phyloP scores from a whole-genome alignment of 1,284 basidiomycete genomes.

The Peniophora sp. region DNA sequence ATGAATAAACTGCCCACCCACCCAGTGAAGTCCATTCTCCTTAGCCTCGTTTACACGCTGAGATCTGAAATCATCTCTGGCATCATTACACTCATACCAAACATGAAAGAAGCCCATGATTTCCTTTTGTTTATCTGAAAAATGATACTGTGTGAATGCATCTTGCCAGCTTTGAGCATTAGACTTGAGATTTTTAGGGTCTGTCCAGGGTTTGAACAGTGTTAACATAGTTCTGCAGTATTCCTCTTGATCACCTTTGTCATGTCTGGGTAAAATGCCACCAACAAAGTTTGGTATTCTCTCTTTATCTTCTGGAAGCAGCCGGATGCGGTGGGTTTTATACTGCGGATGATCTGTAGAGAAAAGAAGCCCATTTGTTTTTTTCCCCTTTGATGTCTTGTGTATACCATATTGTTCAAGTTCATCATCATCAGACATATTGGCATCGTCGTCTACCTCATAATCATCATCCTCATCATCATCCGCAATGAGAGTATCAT shows the following conservation, averaged over 20 bases:
- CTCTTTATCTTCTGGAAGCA: slow-evolving; percentile 1
- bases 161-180: not conserved
- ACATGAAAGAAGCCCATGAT: slow-evolving; percentile 7
- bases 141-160: not conserved
- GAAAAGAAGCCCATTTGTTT: slow-evolving; percentile 3
- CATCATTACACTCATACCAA: slow-evolving; percentile 17
- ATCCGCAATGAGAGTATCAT: not conserved
- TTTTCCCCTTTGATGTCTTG: slow-evolving; percentile 1
- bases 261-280: slow-evolving; percentile 9
- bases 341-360: slow-evolving; percentile 8
- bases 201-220: not conserved
- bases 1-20: not conserved
- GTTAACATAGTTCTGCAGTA: slow-evolving; percentile 9
- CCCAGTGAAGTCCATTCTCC: not conserved
- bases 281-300: slow-evolving; percentile 12
- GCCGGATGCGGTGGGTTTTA: slow-evolving; percentile 6
- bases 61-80: slow-evolving; percentile 15
- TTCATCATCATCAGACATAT: not conserved
- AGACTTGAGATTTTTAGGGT: not conserved
- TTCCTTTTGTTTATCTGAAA: not conserved
- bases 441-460: not conserved
- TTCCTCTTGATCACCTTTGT: slow-evolving; percentile 14
- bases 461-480: not conserved
- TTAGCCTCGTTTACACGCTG: not conserved
- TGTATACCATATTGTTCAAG: not conserved